A percentile compares a stretch with the other conserved stretches of the same genome.
Evolutionary conservation across 2,329 filamentous ascomycete species (phyloP).

Genomic region (Fusarium robinianum): DNA sequence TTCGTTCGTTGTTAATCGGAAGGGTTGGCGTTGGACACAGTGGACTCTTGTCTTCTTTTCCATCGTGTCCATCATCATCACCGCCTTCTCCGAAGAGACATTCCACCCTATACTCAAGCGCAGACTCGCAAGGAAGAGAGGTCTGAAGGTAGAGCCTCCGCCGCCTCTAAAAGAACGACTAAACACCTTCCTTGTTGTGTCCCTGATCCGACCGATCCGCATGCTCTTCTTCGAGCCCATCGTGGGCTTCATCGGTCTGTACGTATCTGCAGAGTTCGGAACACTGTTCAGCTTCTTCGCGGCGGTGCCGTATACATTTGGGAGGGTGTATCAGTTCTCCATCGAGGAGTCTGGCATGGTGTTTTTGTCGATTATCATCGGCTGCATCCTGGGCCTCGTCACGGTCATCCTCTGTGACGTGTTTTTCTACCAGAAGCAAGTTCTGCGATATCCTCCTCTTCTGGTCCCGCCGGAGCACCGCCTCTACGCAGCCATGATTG

Average conservation of each 20-base stretch:
- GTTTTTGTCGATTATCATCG: conserved; percentile 51
- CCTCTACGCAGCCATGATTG: conserved; percentile 62
- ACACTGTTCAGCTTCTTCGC: conserved; percentile 59
- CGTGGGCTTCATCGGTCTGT: conserved; percentile 58
- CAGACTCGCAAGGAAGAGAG: conserved; percentile 44
- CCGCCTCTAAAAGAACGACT: conserved; percentile 36
- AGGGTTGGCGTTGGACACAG: conserved; percentile 59
- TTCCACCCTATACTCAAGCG: conserved; percentile 57
- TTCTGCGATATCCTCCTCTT: conserved; percentile 39
- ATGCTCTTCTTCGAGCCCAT: conserved; percentile 68
- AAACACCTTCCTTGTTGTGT: conserved; percentile 46
- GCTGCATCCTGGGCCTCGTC: conserved; percentile 49
- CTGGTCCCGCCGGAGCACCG: conserved; percentile 59
- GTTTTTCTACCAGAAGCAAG: conserved; percentile 48
- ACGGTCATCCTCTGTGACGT: conserved; percentile 49
- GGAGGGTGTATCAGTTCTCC: conserved; percentile 49
- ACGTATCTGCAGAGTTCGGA: conserved; percentile 56
- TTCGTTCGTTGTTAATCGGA: conserved; percentile 51
- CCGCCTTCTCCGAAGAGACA: conserved; percentile 56
- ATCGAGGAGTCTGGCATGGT: conserved; percentile 50
- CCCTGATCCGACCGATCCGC: conserved; percentile 55
- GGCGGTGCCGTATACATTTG: conserved; percentile 54
- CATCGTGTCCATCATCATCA: conserved; percentile 42
- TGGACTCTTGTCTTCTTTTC: conserved; percentile 55
- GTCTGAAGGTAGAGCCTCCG: conserved; percentile 31